Evolutionary conservation across 225 moss, liverwort and hornwort species (phyloP), one percentile per base, ranked within the genome.

Genomic region (Climacium dendroides): DNA sequence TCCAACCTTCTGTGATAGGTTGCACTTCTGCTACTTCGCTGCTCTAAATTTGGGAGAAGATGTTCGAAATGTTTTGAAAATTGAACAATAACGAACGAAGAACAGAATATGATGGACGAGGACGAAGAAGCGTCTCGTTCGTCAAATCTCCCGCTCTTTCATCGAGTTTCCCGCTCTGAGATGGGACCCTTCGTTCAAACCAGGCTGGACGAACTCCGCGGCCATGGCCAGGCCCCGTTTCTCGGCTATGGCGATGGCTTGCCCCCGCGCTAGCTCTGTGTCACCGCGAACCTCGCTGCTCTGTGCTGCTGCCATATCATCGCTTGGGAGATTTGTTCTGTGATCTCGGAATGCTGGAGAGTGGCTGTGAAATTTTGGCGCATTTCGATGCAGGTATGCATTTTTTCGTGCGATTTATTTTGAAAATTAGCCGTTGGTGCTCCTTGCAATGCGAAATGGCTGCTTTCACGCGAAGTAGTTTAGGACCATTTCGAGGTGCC

Each of bases 71-170:
- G 39, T 35, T 47, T 55, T 59, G 34, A 80, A 47, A 30, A 88
- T 34, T 14, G 43, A 50, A 45, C 13, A 15, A 3, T 16, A 47
- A 57, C 71, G 62, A 89, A 89, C 85, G 70, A 85, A 82, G 37
- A 60, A 34, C 15, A 11, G 59, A 80, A 41, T 10, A 11, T 30
- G 71, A 41, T 64, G 74, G 66, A 59, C 80, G 43, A 25, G 52
- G 86, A 91, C 81, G 86, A 84, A 59, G 58, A 86, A 86, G 58
- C 22, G 63, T 17, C 35, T 54, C 88, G 62, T 87, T 90, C 93
- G 90, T 90, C 73, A 34, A 3, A 25, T 54, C 86, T 93, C 93
- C 93, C 93, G 89, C 93, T 89, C 86, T 86, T 93, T 89, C 83
- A 83, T 85, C 84, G 63, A 71, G 76, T 90, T 92, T 92, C 92